These are phyloP conservation scores for Talaromyces thailandensis DNA, from an alignment of 495 filamentous ascomycete genomes.

Conservation along the genomic window DNA sequence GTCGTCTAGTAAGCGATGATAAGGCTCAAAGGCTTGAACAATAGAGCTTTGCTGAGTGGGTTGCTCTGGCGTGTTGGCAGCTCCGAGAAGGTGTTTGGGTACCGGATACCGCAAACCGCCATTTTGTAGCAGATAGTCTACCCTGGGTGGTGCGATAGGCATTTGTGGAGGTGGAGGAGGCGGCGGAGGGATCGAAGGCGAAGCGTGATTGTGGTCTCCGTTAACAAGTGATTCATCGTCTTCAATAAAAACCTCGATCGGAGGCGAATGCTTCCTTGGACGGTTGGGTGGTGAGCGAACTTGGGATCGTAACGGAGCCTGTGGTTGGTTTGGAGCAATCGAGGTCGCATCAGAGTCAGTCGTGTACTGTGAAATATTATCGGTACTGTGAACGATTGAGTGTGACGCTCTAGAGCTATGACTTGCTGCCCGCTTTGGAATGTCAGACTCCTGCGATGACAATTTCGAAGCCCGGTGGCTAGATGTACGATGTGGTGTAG, in stretches of 20 bases:
- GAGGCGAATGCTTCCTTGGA: constrained; percentile 13
- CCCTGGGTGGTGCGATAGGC: constrained; percentile 62
- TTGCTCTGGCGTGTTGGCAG: constrained; percentile 34
- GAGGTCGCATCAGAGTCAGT: constrained; percentile 59
- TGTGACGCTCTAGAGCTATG: constrained; percentile 22
- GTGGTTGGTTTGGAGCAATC: constrained; percentile 49
- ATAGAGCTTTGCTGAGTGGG: constrained; percentile 32
- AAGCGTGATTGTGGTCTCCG: constrained; percentile 29
- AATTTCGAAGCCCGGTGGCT: constrained; percentile 27
- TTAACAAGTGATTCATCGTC: constrained; percentile 25
- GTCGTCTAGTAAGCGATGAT: constrained; percentile 72
- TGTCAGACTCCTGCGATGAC: constrained; percentile 23
- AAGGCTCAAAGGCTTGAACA: constrained; percentile 65
- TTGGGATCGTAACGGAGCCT: constrained; percentile 32
- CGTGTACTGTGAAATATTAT: constrained; percentile 30
- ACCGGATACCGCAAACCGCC: constrained; percentile 64
- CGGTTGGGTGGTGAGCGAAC: constrained; percentile 22
- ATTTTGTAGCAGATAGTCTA: constrained; percentile 84
- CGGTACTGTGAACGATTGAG: constrained; percentile 23
- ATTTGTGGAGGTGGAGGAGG: constrained; percentile 70
- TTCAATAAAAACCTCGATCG: constrained; percentile 30
- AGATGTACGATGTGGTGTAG: constrained; percentile 24
- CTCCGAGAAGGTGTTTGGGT: constrained; percentile 55
- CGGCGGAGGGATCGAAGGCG: constrained; percentile 51
- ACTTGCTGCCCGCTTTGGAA: constrained; percentile 26